Evolutionary conservation across 495 filamentous ascomycete genomes (phyloP).

Genomic region (Daldinia decipiens): DNA sequence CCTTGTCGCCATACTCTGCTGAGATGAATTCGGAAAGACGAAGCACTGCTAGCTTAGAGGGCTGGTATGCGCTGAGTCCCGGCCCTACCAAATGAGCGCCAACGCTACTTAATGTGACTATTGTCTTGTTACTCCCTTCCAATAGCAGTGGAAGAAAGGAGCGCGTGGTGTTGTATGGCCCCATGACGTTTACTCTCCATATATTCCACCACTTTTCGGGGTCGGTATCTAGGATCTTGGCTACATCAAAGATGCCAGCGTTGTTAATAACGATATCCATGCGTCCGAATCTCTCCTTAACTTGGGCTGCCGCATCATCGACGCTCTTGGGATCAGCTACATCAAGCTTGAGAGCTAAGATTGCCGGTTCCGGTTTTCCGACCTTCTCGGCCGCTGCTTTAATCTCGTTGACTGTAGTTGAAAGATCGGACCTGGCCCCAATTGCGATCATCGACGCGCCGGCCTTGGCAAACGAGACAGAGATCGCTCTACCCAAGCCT

Average conservation of each 20-base stretch:
- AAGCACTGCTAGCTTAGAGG: constrained; percentile 60
- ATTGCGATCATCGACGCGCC: constrained; percentile 59
- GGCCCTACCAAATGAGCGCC: constrained; percentile 51
- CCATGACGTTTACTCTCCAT: constrained; percentile 60
- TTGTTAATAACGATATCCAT: constrained; percentile 68
- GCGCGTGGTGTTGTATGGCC: constrained; percentile 55
- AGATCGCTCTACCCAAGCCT: constrained; percentile 59
- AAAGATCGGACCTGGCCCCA: constrained; percentile 57
- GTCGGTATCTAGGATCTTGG: constrained; percentile 54
- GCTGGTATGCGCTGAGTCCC: constrained; percentile 55
- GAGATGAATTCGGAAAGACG: constrained; percentile 59
- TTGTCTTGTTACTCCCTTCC: constrained; percentile 53
- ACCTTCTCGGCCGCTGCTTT: constrained; percentile 50
- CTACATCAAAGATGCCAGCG: constrained; percentile 53
- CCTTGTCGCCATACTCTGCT: constrained; percentile 58
- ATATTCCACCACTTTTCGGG: constrained; percentile 58
- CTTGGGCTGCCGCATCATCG: constrained; percentile 44
- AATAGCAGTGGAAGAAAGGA: constrained; percentile 59
- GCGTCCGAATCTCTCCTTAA: constrained; percentile 48
- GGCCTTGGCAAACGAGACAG: constrained; percentile 57
- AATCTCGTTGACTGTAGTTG: constrained; percentile 48
- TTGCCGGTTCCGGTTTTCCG: constrained; percentile 49
- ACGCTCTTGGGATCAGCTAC: constrained; percentile 54
- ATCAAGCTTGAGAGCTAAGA: constrained; percentile 57
- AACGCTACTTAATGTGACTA: constrained; percentile 59